Evolutionary conservation across 2,329 filamentous ascomycete species (phyloP).

Genomic region (Apiospora aurea): DNA sequence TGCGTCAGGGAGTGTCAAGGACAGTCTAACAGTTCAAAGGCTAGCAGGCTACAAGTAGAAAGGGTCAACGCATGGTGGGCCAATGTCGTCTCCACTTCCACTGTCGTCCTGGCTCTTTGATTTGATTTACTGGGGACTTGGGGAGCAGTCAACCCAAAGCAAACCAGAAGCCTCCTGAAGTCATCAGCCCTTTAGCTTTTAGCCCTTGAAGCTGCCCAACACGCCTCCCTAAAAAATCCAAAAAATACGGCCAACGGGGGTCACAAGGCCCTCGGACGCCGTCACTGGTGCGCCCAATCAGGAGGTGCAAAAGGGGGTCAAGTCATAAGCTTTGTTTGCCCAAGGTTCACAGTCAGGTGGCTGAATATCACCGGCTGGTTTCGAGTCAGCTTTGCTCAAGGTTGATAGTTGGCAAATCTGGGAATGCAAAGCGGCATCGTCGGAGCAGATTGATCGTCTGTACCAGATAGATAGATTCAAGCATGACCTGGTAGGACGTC

Average conservation of each 20-base stretch:
- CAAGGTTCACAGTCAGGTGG: slow-evolving; percentile 6
- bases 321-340: neutral
- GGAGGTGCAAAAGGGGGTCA: neutral
- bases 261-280: neutral
- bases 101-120: slow-evolving; percentile 4
- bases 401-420: slow-evolving; percentile 2
- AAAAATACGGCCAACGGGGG: neutral
- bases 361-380: neutral
- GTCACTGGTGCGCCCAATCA: neutral
- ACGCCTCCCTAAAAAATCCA: neutral
- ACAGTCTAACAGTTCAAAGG: neutral
- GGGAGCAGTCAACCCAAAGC: slow-evolving; percentile 3
- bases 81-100: neutral
- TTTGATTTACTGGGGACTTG: neutral
- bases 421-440: neutral
- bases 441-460: neutral
- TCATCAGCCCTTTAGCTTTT: slow-evolving; percentile 2
- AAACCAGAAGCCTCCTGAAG: neutral
- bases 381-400: slow-evolving; percentile 1
- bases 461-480: neutral
- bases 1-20: slow-evolving; percentile 32
- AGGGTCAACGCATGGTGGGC: neutral
- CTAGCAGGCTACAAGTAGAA: neutral
- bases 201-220: neutral
- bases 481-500: neutral